These are phyloP conservation scores for Vitis amurensis DNA, from an alignment of 164 flowering plant genomes.

Conservation along the genomic window DNA sequence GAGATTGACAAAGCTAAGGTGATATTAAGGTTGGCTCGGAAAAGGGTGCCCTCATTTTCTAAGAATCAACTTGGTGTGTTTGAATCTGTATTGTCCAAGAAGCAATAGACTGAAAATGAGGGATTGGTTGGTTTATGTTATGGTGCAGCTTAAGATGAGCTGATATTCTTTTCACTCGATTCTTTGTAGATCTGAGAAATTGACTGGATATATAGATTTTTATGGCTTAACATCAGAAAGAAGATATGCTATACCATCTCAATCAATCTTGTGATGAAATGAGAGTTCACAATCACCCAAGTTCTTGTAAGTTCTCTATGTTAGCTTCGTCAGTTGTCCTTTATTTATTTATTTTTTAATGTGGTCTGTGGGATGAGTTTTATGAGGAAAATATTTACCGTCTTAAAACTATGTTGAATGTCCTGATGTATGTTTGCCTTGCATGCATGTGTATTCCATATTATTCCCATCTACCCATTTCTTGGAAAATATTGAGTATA, in stretches of 20 bases:
- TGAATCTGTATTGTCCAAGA: slow-evolving; percentile 25
- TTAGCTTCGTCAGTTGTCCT: not conserved
- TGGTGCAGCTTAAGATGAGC: not conserved
- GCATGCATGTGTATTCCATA: too few relatives aligned
- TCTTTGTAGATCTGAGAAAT: slow-evolving; percentile 5
- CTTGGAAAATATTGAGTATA: too few relatives aligned
- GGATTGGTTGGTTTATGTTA: slow-evolving; percentile 1
- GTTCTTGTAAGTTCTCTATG: slow-evolving; percentile 15
- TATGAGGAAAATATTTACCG: too few relatives aligned
- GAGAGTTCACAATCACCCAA: not conserved
- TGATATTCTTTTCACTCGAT: slow-evolving; percentile 5
- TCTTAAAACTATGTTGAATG: too few relatives aligned
- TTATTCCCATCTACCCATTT: too few relatives aligned
- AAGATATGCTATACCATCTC: slow-evolving; percentile 10
- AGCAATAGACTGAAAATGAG: not conserved
- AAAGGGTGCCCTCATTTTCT: slow-evolving; percentile 57
- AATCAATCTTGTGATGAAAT: slow-evolving; percentile 10
- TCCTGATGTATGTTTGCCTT: too few relatives aligned
- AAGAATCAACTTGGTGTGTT: slow-evolving; percentile 31
- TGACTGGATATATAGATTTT: slow-evolving; percentile 6
- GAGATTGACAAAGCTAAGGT: slow-evolving; percentile 36
- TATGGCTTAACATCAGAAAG: not conserved
- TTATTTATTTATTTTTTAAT: too few relatives aligned
- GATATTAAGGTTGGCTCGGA: slow-evolving; percentile 42
- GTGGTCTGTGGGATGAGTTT: too few relatives aligned